Percentiles rank a stretch among this genome's conserved stretches.
These are phyloP conservation scores for Torulaspora franciscae DNA, from an alignment of 805 yeast species.

Conservation along the genomic window DNA sequence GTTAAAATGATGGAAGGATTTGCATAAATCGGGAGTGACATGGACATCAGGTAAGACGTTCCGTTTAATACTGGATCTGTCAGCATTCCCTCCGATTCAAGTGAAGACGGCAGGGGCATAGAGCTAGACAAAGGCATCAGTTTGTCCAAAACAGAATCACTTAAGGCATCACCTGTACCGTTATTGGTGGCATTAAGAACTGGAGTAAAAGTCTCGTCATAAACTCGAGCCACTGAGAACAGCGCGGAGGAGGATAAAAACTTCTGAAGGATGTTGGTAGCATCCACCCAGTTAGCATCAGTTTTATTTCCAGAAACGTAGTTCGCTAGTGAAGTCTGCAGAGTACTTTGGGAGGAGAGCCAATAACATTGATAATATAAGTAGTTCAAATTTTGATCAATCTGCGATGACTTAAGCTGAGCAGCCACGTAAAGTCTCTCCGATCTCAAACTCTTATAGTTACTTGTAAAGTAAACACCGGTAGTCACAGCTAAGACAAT, in stretches of 20 bases:
- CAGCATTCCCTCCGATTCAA: constrained; percentile 45
- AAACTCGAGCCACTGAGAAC: constrained; percentile 60
- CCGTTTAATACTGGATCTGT: constrained; percentile 61
- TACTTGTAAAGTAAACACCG: constrained; percentile 66
- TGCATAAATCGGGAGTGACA: constrained; percentile 71
- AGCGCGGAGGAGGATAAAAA: constrained; percentile 59
- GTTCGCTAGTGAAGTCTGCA: constrained; percentile 56
- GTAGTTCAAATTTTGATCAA: constrained; percentile 59
- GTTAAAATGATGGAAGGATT: constrained; percentile 63
- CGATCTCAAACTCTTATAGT: constrained; percentile 55
- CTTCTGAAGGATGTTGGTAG: constrained; percentile 49
- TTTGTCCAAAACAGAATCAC: constrained; percentile 34
- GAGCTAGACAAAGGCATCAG: constrained; percentile 51
- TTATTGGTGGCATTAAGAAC: constrained; percentile 45
- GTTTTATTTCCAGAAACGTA: constrained; percentile 72
- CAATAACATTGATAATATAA: constrained; percentile 65
- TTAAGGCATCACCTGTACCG: constrained; percentile 36
- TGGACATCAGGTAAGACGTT: constrained; percentile 54
- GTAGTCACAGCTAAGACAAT: constrained; percentile 69
- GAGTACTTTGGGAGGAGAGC: constrained; percentile 54
- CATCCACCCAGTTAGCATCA: constrained; percentile 42
- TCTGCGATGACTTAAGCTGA: constrained; percentile 73
- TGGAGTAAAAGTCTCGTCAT: constrained; percentile 51
- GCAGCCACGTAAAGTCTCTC: constrained; percentile 75
- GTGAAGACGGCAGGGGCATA: constrained; percentile 42